phyloP scores from a whole-genome alignment of 129 eudicot species.

The Dittrichia graveolens region DNA sequence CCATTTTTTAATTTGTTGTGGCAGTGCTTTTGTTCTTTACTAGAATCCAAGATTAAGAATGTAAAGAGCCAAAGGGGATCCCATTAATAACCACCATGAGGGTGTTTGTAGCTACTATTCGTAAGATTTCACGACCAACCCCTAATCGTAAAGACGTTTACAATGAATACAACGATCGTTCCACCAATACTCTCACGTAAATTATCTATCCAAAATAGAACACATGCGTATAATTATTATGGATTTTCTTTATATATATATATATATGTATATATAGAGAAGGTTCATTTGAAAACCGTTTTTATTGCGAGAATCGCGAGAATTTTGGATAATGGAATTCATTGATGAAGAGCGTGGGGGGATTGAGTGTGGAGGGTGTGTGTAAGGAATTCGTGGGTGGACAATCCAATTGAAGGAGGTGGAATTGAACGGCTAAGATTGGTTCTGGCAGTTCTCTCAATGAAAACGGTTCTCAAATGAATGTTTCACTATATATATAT shows the following conservation, averaged over 20 bases:
- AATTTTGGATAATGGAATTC: too few species aligned
- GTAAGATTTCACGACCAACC: constrained; percentile 36
- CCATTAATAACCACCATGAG: constrained; percentile 44
- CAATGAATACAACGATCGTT: constrained; percentile 23
- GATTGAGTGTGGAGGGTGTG: too few species aligned
- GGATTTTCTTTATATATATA: neutral
- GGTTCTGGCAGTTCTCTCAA: too few species aligned
- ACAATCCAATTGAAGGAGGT: too few species aligned
- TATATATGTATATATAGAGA: too few species aligned
- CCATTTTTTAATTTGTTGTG: constrained; percentile 49
- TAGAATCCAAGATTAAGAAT: constrained; percentile 41
- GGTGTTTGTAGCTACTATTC: constrained; percentile 47
- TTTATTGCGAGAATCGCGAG: too few species aligned
- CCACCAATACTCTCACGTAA: constrained; percentile 54
- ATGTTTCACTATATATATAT: too few species aligned
- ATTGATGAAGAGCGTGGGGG: too few species aligned
- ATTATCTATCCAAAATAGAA: neutral
- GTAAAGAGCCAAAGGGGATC: constrained; percentile 40
- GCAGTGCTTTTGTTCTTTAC: constrained; percentile 49
- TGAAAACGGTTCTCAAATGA: too few species aligned
- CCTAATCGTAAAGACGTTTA: constrained; percentile 40
- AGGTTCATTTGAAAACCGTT: too few species aligned
- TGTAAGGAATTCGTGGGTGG: too few species aligned
- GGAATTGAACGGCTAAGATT: too few species aligned
- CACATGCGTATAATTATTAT: neutral